Evolutionary conservation across 2,329 filamentous ascomycete genomes (phyloP).

Genomic region (Aquanectria penicillioides): DNA sequence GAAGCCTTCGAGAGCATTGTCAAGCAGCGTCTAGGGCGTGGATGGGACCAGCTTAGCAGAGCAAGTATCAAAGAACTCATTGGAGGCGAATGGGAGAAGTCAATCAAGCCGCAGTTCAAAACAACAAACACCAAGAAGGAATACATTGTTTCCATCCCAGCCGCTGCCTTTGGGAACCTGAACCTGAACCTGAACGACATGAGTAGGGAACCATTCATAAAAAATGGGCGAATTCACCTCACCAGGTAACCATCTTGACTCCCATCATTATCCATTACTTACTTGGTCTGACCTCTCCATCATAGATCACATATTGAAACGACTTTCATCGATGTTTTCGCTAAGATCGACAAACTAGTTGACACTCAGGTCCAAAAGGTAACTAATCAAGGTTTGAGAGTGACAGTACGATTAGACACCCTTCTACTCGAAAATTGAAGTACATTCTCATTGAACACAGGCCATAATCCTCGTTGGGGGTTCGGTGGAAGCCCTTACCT

Average conservation of each 20-base stretch:
- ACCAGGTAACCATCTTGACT: not conserved
- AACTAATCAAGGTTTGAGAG: not conserved
- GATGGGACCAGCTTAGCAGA: slow-evolving; percentile 10
- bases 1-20: slow-evolving; percentile 8
- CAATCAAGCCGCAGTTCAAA: slow-evolving; percentile 21
- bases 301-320: slow-evolving; percentile 4
- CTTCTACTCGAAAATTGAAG: no score
- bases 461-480: slow-evolving; percentile 15
- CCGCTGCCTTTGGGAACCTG: slow-evolving; percentile 6
- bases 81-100: slow-evolving; percentile 21
- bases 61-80: slow-evolving; percentile 19
- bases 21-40: slow-evolving; percentile 1
- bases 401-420: not conserved
- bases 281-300: not conserved
- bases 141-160: slow-evolving; percentile 19
- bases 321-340: not conserved
- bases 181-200: not conserved
- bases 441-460: not conserved
- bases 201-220: not conserved
- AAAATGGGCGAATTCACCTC: slow-evolving; percentile 14
- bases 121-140: slow-evolving; percentile 13
- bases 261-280: not conserved
- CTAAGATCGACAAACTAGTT: not conserved
- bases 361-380: not conserved
- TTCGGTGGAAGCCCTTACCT: slow-evolving; percentile 8